Evolutionary conservation across 306 rosid species (phyloP).

Genomic region (Quillaja saponaria): DNA sequence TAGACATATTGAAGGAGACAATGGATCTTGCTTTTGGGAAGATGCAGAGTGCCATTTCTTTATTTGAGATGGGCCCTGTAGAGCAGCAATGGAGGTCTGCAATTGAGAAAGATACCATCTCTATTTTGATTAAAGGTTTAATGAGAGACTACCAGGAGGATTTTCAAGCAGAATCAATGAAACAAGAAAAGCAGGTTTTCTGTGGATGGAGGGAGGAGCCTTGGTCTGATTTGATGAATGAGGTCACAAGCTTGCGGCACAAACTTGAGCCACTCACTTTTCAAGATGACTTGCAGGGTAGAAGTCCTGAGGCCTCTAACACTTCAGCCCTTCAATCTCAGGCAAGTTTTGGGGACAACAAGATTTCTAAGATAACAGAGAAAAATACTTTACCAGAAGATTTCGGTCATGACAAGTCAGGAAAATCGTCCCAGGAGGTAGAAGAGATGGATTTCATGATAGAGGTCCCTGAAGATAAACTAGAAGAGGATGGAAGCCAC

Average conservation of each 20-base stretch:
- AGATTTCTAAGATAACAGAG: neutral
- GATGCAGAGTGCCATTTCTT: conserved; percentile 62
- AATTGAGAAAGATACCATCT: conserved; percentile 58
- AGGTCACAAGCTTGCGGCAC: conserved; percentile 40
- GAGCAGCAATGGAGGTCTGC: conserved; percentile 68
- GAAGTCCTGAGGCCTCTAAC: conserved; percentile 32
- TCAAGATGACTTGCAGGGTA: conserved; percentile 33
- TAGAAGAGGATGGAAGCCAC: conserved; percentile 38
- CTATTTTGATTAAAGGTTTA: conserved; percentile 47
- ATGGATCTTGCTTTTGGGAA: conserved; percentile 75
- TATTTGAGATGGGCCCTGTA: conserved; percentile 61
- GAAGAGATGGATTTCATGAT: conserved; percentile 27
- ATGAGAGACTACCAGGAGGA: conserved; percentile 50
- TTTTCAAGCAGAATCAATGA: conserved; percentile 39
- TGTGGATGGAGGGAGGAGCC: conserved; percentile 35
- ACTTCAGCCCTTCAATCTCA: conserved; percentile 30
- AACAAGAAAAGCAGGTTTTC: conserved; percentile 37
- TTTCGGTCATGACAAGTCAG: conserved; percentile 9
- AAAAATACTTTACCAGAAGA: conserved; percentile 35
- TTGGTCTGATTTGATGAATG: conserved; percentile 62
- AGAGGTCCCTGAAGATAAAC: conserved; percentile 26
- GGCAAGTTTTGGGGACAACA: conserved; percentile 15
- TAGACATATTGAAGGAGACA: conserved; percentile 71
- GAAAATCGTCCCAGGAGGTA: conserved; percentile 11
- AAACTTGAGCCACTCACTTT: conserved; percentile 43